These are phyloP conservation scores for Yamadazyma songkhlaensis DNA, from an alignment of 1,139 yeast species.

Conservation along the genomic window DNA sequence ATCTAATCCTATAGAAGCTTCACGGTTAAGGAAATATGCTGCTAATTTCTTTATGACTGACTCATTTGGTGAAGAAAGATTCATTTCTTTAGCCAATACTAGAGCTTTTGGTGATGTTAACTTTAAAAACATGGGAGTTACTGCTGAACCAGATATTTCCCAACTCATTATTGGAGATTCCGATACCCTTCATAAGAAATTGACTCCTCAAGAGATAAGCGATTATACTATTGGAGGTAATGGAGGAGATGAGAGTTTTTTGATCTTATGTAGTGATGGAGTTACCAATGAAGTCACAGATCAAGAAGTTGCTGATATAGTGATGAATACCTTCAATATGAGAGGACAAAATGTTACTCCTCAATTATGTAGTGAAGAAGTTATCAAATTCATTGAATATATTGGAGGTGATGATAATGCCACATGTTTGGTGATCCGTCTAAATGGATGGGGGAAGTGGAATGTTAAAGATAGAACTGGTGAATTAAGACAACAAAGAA, in stretches of 20 bases:
- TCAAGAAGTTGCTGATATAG: conserved; percentile 87
- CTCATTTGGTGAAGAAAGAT: conserved; percentile 91
- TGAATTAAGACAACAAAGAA: conserved; percentile 67
- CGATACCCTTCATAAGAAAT: conserved; percentile 29
- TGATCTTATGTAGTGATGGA: conserved; percentile 82
- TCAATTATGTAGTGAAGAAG: conserved; percentile 81
- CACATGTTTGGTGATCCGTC: conserved; percentile 75
- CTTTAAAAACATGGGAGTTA: conserved; percentile 79
- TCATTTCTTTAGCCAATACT: conserved; percentile 83
- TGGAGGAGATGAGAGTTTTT: conserved; percentile 80
- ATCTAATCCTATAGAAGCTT: conserved; percentile 72
- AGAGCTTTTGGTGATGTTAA: conserved; percentile 87
- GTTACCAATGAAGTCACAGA: conserved; percentile 77
- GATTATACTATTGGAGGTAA: conserved; percentile 47
- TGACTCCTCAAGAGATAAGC: conserved; percentile 37
- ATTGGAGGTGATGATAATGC: conserved; percentile 95
- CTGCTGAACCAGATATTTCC: conserved; percentile 87
- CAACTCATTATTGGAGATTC: conserved; percentile 62
- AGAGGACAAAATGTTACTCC: conserved; percentile 80
- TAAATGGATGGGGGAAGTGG: conserved; percentile 95
- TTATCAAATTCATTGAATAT: conserved; percentile 77
- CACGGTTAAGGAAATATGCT: conserved; percentile 66
- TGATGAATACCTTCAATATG: conserved; percentile 67
- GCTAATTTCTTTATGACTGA: conserved; percentile 79
- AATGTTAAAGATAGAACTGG: conserved; percentile 82